Conservation (phyloP, 2,329 filamentous ascomycete species). For the Akanthomyces muscarius region DNA sequence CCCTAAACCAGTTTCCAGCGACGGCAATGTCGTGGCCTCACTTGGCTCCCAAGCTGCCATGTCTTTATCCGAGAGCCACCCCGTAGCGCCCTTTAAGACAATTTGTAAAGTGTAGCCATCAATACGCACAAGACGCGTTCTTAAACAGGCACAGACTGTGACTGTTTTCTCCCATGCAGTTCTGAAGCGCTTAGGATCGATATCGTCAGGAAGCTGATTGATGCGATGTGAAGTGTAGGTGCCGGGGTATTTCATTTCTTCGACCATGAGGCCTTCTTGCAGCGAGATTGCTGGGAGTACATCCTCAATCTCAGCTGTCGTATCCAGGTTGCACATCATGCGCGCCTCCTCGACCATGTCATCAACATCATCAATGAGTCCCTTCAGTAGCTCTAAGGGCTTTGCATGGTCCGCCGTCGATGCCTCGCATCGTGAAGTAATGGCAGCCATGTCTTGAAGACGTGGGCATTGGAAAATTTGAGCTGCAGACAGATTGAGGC, state of each 20-base stretch:
- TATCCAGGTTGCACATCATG: background rate
- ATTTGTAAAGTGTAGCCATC: slow-evolving; percentile 16
- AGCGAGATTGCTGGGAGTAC: slow-evolving; percentile 36
- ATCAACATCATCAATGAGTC: background rate
- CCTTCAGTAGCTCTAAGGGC: background rate
- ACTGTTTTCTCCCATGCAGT: slow-evolving; percentile 21
- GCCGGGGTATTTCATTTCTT: slow-evolving; percentile 23
- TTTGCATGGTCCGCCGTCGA: too few species aligned
- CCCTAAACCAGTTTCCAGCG: background rate
- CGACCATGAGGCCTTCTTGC: slow-evolving; percentile 36
- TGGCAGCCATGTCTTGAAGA: background rate
- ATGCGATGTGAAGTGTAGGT: slow-evolving; percentile 21
- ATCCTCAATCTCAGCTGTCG: slow-evolving; percentile 25
- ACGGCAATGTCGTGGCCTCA: background rate
- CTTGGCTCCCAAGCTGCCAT: background rate
- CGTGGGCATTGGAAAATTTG: background rate
- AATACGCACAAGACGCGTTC: slow-evolving; percentile 22
- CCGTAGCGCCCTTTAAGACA: slow-evolving; percentile 18
- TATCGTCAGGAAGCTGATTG: slow-evolving; percentile 12
- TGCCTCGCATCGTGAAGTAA: background rate
- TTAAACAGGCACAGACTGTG: slow-evolving; percentile 19
- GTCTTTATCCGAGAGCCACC: background rate
- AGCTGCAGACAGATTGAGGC: background rate
- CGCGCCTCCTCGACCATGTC: background rate
- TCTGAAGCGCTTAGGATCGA: slow-evolving; percentile 20